Conservation (phyloP, 2,329 filamentous ascomycete genomes). For the Zymoseptoria ardabiliae region DNA sequence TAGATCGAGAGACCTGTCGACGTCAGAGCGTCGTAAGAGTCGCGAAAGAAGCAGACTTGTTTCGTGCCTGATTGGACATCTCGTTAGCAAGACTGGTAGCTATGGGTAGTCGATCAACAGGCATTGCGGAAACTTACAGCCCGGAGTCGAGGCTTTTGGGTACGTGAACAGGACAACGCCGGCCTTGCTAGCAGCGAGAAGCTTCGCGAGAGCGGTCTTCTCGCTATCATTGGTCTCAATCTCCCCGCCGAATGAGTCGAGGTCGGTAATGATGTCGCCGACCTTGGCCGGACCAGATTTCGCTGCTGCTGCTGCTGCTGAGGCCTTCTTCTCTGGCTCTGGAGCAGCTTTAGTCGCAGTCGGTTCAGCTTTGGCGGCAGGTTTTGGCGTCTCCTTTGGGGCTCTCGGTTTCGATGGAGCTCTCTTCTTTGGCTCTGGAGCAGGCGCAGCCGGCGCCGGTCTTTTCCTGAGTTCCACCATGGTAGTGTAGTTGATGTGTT, state of each 20-base stretch:
- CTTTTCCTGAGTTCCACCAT: slow-evolving; percentile 58
- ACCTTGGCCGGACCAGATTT: slow-evolving; percentile 24
- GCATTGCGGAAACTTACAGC: slow-evolving; percentile 59
- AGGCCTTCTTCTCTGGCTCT: not conserved
- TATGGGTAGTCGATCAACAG: not conserved
- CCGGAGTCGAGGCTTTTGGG: slow-evolving; percentile 86
- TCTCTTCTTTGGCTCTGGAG: slow-evolving; percentile 40
- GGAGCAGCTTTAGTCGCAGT: slow-evolving; percentile 25
- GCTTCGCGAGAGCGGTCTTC: slow-evolving; percentile 69
- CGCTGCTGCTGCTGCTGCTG: slow-evolving; percentile 2
- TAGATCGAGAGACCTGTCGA: slow-evolving; percentile 77
- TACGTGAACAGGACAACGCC: slow-evolving; percentile 94
- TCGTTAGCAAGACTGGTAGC: not conserved
- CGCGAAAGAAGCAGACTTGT: slow-evolving; percentile 89
- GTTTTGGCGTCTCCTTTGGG: slow-evolving; percentile 17
- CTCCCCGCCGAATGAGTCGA: slow-evolving; percentile 56
- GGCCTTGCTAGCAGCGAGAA: slow-evolving; percentile 74
- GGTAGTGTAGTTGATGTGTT: not conserved
- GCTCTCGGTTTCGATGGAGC: slow-evolving; percentile 30
- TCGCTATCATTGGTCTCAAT: slow-evolving; percentile 78
- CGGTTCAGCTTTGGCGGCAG: slow-evolving; percentile 36
- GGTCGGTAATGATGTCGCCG: slow-evolving; percentile 44
- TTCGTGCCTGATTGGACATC: slow-evolving; percentile 62
- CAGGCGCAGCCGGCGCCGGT: slow-evolving; percentile 47
- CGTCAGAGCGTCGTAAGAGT: slow-evolving; percentile 69